A percentile compares a stretch with the other conserved stretches of the same genome.
phyloP scores from a whole-genome alignment of 129 eudicot genomes.

The Deinandra increscens region DNA sequence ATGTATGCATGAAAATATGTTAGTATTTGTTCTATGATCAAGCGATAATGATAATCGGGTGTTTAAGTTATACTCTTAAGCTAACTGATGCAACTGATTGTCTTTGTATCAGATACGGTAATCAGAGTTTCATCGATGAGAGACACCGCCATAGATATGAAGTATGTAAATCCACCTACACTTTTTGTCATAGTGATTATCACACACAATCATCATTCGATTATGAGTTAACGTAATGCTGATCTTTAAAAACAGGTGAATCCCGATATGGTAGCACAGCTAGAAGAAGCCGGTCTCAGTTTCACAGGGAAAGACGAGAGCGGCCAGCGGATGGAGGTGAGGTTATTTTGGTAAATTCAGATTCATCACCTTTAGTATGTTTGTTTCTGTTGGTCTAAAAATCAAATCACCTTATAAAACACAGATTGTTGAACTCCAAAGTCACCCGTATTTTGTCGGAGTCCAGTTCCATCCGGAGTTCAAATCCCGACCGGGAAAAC shows the following conservation, averaged over 20 bases:
- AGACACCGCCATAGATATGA: slow-evolving; percentile 97
- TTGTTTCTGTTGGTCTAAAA: not conserved
- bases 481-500: slow-evolving; percentile 88
- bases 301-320: slow-evolving; percentile 95
- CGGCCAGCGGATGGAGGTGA: slow-evolving; percentile 93
- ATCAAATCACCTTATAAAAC: not conserved
- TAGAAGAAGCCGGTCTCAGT: slow-evolving; percentile 78
- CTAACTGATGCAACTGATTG: slow-evolving; percentile 24
- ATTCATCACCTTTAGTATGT: not conserved
- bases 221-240: not conserved
- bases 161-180: slow-evolving; percentile 36
- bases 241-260: slow-evolving; percentile 54
- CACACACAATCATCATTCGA: not conserved
- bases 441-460: slow-evolving; percentile 83
- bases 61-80: not conserved
- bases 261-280: slow-evolving; percentile 77
- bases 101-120: slow-evolving; percentile 62
- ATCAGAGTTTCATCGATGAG: slow-evolving; percentile 66
- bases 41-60: not conserved
- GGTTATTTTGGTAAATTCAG: not conserved
- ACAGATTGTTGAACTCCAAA: slow-evolving; percentile 82
- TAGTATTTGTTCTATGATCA: not conserved
- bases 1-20: slow-evolving; percentile 1
- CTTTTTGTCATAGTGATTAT: not conserved
- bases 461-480: slow-evolving; percentile 96